These are phyloP conservation scores for Paecilomyces dactylethromorphus DNA, from an alignment of 2,329 filamentous ascomycete species.

Conservation along the genomic window DNA sequence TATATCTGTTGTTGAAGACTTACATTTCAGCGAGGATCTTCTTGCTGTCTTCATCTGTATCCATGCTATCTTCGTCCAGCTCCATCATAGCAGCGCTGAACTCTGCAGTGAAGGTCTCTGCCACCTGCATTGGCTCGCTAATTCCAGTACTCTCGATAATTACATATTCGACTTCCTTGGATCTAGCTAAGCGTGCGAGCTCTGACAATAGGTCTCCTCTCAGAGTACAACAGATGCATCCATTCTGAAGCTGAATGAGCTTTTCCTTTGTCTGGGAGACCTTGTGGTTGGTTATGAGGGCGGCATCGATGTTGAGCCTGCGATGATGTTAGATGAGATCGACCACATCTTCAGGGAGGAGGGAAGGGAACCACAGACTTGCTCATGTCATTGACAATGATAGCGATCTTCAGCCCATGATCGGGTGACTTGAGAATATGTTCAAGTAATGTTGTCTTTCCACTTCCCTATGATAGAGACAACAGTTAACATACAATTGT, in stretches of 20 bases:
- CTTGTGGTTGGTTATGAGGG: constrained; percentile 52
- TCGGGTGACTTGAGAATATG: constrained; percentile 59
- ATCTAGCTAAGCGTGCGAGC: constrained; percentile 57
- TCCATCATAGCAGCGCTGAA: constrained; percentile 45
- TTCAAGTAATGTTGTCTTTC: constrained; percentile 65
- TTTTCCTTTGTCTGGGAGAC: constrained; percentile 57
- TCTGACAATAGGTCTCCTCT: constrained; percentile 66
- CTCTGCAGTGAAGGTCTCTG: constrained; percentile 62
- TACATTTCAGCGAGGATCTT: constrained; percentile 43
- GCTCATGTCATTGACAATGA: constrained; percentile 69
- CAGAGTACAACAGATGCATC: constrained; percentile 71
- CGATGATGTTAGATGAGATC: background rate
- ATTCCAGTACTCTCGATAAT: constrained; percentile 67
- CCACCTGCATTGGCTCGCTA: constrained; percentile 67
- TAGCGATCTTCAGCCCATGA: constrained; percentile 62
- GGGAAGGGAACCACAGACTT: constrained; percentile 32
- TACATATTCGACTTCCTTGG: constrained; percentile 62
- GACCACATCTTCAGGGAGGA: background rate
- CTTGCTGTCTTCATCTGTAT: constrained; percentile 37
- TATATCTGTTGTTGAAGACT: constrained; percentile 13
- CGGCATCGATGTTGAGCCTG: constrained; percentile 60
- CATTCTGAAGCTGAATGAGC: constrained; percentile 62
- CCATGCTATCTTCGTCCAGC: constrained; percentile 40
- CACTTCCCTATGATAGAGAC: constrained; percentile 48
- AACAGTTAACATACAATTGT: constrained; percentile 3